Conservation (phyloP, 1,284 basidiomycete species). For the Microstroma glucosiphilum region DNA sequence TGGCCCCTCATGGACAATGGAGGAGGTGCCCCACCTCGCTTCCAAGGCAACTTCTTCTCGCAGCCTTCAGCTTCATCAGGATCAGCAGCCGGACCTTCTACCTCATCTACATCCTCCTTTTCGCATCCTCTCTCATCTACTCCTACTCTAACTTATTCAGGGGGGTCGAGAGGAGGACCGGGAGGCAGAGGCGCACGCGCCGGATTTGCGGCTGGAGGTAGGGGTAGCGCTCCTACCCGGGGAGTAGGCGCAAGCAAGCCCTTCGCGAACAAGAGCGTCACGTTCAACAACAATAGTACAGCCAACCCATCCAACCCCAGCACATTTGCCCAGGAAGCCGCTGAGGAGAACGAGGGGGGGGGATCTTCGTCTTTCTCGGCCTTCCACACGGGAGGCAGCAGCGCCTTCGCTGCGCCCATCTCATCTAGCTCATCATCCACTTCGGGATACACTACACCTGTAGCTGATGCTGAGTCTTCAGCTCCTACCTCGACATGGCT, state of each 20-base stretch:
- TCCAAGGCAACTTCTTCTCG: no score
- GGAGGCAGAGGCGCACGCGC: background rate
- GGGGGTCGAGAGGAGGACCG: background rate
- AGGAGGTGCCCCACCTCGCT: no score
- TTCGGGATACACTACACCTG: no score
- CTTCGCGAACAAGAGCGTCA: constrained; percentile 5
- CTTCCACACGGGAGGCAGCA: background rate
- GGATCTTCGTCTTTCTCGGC: background rate
- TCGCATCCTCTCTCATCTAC: background rate
- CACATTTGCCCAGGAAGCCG: background rate
- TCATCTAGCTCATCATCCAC: background rate
- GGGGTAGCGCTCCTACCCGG: no score
- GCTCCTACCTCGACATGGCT: no score
- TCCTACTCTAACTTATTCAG: background rate
- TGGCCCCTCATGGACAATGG: no score
- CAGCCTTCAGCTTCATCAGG: no score
- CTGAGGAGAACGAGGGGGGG: background rate
- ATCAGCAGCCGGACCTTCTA: background rate
- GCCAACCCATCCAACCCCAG: background rate
- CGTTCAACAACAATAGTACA: background rate
- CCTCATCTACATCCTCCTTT: background rate
- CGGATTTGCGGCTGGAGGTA: background rate
- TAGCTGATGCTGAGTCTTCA: no score
- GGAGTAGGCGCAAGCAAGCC: background rate
- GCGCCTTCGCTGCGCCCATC: background rate